A percentile compares a stretch with the other conserved stretches of the same genome.
These are phyloP conservation scores for Cercospora nicotianae DNA, from an alignment of 2,329 filamentous ascomycete species.

Conservation along the genomic window DNA sequence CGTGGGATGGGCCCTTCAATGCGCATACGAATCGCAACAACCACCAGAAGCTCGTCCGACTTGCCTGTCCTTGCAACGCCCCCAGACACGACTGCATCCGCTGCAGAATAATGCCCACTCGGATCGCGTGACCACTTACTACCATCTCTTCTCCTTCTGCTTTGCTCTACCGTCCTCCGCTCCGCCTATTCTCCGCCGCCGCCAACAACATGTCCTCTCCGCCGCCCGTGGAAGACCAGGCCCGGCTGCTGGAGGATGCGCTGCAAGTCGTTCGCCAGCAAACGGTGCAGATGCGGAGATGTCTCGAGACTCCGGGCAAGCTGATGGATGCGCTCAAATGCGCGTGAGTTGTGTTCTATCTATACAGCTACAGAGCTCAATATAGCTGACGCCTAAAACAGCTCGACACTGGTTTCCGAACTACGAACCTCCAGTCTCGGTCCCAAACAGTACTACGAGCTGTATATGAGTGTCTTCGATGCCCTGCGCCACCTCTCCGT, in stretches of 20 bases:
- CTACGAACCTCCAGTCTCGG: slow-evolving; percentile 93
- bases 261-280: slow-evolving; percentile 95
- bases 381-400: slow-evolving; percentile 44
- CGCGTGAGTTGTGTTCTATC: slow-evolving; percentile 67
- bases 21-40: slow-evolving; percentile 3
- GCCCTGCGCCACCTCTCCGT: slow-evolving; percentile 93
- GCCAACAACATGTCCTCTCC: slow-evolving; percentile 39
- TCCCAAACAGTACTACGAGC: slow-evolving; percentile 99
- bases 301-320: slow-evolving; percentile 93
- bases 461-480: slow-evolving; percentile 99
- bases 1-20: not conserved
- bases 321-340: slow-evolving; percentile 99
- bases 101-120: slow-evolving; percentile 6
- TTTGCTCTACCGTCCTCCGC: not conserved
- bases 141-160: not conserved
- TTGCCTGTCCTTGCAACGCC: not conserved
- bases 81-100: not conserved
- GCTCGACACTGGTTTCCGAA: slow-evolving; percentile 97
- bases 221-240: slow-evolving; percentile 59
- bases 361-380: slow-evolving; percentile 29
- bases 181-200: slow-evolving; percentile 15
- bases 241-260: slow-evolving; percentile 94
- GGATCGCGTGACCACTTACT: slow-evolving; percentile 10
- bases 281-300: slow-evolving; percentile 95
- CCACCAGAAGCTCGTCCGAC: not conserved